These are phyloP conservation scores for Colletotrichum melonis DNA, from an alignment of 2,329 filamentous ascomycete genomes.

Conservation along the genomic window DNA sequence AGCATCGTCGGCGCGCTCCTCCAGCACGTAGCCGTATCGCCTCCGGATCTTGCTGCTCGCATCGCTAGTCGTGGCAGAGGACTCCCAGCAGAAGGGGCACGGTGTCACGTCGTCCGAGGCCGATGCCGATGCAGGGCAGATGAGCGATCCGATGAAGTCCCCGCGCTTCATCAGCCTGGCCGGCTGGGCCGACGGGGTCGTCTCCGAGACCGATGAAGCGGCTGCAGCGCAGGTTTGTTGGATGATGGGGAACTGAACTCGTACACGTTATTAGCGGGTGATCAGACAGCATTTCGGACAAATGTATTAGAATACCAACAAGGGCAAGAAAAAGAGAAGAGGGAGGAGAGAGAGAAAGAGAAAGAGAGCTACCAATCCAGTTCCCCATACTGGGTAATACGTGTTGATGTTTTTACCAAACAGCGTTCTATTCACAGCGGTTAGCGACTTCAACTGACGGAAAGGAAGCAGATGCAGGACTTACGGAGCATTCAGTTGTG, in stretches of 20 bases:
- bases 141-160: background rate
- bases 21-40: background rate
- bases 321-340: too few species aligned
- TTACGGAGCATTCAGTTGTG: slow-evolving; percentile 1
- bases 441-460: too few species aligned
- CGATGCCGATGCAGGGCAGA: background rate
- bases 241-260: background rate
- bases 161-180: background rate
- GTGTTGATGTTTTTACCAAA: background rate
- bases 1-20: background rate
- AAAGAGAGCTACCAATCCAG: background rate
- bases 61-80: too few species aligned
- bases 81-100: background rate
- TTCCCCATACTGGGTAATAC: background rate
- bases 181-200: background rate
- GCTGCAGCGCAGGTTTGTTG: background rate
- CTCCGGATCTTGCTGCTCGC: background rate
- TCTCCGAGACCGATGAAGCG: background rate
- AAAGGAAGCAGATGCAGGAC: background rate
- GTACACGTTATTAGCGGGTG: too few species aligned
- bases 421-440: background rate
- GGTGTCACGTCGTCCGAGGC: background rate
- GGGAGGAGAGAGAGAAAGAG: too few species aligned
- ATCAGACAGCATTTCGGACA: too few species aligned
- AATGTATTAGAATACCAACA: too few species aligned